Percentiles rank a stretch among this genome's conserved stretches.
These are phyloP conservation scores for Nematodospora anomalae DNA, from an alignment of 1,139 yeast species.

Conservation along the genomic window DNA sequence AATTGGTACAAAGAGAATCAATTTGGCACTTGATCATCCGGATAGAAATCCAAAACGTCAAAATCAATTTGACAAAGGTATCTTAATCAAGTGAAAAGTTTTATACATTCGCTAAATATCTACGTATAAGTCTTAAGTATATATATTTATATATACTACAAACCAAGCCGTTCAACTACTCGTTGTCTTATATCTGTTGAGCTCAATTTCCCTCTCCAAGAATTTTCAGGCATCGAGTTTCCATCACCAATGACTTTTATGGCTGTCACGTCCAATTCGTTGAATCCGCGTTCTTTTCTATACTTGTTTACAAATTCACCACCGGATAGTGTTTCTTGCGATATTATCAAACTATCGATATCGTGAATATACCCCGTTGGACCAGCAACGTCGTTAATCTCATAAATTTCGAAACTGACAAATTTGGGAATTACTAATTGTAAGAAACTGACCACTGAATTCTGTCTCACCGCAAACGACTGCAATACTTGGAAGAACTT, in stretches of 20 bases:
- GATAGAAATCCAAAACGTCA: conserved; percentile 61
- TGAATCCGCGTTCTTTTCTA: conserved; percentile 58
- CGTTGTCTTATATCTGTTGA: conserved; percentile 59
- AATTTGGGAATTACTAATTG: conserved; percentile 37
- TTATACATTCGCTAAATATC: conserved; percentile 2
- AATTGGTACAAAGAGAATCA: conserved; percentile 47
- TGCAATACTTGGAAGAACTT: conserved; percentile 69
- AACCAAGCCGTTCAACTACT: conserved; percentile 13
- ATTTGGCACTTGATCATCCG: conserved; percentile 81
- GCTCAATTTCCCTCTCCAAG: conserved; percentile 75
- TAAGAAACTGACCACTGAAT: conserved; percentile 50
- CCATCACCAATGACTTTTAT: conserved; percentile 71
- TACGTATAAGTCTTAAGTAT: conserved; percentile 6
- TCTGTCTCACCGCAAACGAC: conserved; percentile 51
- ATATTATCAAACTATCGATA: conserved; percentile 78
- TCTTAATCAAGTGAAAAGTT: conserved; percentile 40
- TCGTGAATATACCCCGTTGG: conserved; percentile 82
- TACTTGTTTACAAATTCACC: conserved; percentile 69
- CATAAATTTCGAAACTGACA: conserved; percentile 40
- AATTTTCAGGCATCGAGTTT: conserved; percentile 41
- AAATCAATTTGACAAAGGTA: conserved; percentile 57
- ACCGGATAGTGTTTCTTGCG: conserved; percentile 77
- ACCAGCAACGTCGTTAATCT: conserved; percentile 86
- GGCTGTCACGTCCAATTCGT: conserved; percentile 52
- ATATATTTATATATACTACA: neutral